Conservation (phyloP, 2,329 filamentous ascomycete genomes). For the Cucurbitaria berberidis region DNA sequence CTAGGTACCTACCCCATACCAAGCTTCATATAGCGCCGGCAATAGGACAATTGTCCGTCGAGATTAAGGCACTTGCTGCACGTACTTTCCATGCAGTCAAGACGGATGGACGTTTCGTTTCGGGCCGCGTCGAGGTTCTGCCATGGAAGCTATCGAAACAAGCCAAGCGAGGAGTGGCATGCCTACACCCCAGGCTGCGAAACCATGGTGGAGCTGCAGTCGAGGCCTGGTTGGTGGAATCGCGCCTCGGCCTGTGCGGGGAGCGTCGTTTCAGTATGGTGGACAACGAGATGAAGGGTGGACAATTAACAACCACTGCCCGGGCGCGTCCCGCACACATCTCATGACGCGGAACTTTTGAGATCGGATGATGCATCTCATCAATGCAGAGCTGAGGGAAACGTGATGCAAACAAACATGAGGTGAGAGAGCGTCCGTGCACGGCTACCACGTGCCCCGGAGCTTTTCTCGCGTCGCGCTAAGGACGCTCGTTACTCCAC, state of each 20-base stretch:
- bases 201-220: constrained; percentile 1
- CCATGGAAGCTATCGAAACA: constrained; percentile 3
- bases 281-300: constrained; percentile 27
- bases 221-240: constrained; percentile 20
- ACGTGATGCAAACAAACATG: not conserved
- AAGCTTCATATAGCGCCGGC: constrained; percentile 1
- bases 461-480: not conserved
- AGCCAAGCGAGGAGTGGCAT: constrained; percentile 12
- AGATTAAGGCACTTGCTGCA: constrained; percentile 4
- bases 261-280: constrained; percentile 10
- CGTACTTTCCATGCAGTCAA: not conserved
- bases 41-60: constrained; percentile 11
- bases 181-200: constrained; percentile 10
- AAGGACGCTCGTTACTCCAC: not conserved
- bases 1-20: constrained; percentile 1
- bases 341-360: not conserved
- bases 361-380: not conserved
- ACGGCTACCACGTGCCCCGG: constrained; percentile 4
- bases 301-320: constrained; percentile 14
- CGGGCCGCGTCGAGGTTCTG: not conserved
- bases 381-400: not conserved
- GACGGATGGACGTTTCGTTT: not conserved
- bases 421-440: not conserved
- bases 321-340: not conserved
- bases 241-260: constrained; percentile 4